Percentiles rank a stretch among this genome's conserved stretches.
Evolutionary conservation across 164 flowering plant genomes (phyloP).

Genomic region (Echeveria elegans): DNA sequence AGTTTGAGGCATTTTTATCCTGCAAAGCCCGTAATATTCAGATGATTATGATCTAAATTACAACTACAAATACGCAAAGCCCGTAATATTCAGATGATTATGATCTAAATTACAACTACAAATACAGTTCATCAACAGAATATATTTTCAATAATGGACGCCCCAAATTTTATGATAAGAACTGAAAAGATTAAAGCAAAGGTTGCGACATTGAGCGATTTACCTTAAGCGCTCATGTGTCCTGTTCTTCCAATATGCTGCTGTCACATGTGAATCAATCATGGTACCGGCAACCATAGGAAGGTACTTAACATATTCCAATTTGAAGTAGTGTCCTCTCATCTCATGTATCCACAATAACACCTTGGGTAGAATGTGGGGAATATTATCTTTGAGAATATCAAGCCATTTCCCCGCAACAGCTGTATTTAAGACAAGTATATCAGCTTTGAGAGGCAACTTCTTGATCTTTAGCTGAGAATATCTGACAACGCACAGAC

Average conservation of each 20-base stretch:
- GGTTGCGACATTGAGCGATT: not conserved
- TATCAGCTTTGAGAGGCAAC: constrained; percentile 83
- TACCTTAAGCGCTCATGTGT: constrained; percentile 76
- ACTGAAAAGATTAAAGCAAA: not conserved
- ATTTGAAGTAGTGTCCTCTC: constrained; percentile 93
- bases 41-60: not conserved
- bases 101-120: not conserved
- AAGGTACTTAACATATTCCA: constrained; percentile 90
- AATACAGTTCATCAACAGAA: no score
- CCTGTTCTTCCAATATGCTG: constrained; percentile 89
- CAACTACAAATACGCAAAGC: no score
- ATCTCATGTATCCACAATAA: constrained; percentile 99
- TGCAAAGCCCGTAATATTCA: constrained; percentile 20
- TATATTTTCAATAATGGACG: not conserved
- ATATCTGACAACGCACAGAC: constrained; percentile 33
- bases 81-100: constrained; percentile 7
- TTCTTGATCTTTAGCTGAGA: constrained; percentile 67
- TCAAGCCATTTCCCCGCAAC: constrained; percentile 99
- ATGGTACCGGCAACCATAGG: constrained; percentile 95
- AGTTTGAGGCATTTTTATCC: constrained; percentile 89
- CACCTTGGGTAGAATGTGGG: constrained; percentile 81
- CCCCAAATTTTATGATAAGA: not conserved
- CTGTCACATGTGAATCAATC: constrained; percentile 93
- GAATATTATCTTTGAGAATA: constrained; percentile 69
- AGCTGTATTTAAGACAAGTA: constrained; percentile 92